Conservation (phyloP, 2,329 filamentous ascomycete genomes). For the Nemania sp. region DNA sequence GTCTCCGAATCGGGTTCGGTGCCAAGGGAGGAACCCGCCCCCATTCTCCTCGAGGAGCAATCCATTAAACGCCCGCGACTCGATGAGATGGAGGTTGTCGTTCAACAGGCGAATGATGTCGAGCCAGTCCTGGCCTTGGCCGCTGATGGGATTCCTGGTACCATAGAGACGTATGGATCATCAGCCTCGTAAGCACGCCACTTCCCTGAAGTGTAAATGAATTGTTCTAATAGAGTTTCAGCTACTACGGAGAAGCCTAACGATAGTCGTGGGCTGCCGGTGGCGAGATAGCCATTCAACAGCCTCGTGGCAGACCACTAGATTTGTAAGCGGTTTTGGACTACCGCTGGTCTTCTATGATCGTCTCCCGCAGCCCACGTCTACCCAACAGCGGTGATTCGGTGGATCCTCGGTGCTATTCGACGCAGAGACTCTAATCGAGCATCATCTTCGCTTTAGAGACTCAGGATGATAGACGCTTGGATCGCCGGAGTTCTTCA, state of each 20-base stretch:
- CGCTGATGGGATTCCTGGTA: conserved; percentile 34
- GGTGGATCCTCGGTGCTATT: conserved; percentile 5
- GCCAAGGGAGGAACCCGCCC: conserved; percentile 28
- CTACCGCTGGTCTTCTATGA: conserved; percentile 2
- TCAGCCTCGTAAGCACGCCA: conserved; percentile 34
- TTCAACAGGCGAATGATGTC: conserved; percentile 31
- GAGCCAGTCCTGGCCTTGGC: conserved; percentile 39
- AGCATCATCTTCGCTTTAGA: neutral
- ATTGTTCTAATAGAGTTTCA: conserved; percentile 23
- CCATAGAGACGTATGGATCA: conserved; percentile 34
- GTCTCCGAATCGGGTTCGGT: conserved; percentile 30
- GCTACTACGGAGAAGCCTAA: conserved; percentile 40
- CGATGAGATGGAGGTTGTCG: conserved; percentile 33
- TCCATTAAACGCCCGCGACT: conserved; percentile 41
- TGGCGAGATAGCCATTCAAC: conserved; percentile 4
- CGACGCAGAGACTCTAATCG: conserved; percentile 1
- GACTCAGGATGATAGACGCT: conserved; percentile 12
- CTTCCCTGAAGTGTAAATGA: neutral
- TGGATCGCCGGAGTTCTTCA: conserved; percentile 8
- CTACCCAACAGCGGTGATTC: conserved; percentile 12
- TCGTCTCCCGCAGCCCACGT: conserved; percentile 21
- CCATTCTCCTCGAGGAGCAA: conserved; percentile 36
- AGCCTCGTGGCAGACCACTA: neutral
- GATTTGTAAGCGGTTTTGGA: neutral
- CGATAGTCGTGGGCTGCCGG: conserved; percentile 20